Conservation (phyloP, 768 basidiomycete genomes). For the Lenzites betulinus region DNA sequence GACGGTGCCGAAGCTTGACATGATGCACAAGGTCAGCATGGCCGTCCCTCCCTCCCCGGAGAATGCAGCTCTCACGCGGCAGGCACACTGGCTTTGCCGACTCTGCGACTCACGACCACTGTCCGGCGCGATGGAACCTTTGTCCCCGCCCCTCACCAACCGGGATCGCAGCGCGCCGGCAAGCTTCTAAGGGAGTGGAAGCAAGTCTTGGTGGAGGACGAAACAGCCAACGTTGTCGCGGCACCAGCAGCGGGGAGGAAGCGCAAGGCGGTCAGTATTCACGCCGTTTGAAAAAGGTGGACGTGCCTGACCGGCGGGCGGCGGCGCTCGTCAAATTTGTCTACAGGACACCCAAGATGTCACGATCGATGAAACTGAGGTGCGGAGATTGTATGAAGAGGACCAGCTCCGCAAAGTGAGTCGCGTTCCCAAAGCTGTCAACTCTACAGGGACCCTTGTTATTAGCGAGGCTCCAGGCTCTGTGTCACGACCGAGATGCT, state of each 20-base stretch:
- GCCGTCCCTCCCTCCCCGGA: neutral
- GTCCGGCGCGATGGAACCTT: conserved; percentile 7
- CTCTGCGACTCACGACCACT: conserved; percentile 4
- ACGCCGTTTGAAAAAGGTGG: conserved; percentile 1
- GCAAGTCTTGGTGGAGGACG: conserved; percentile 57
- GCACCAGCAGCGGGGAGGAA: conserved; percentile 53
- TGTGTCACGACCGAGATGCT: conserved; percentile 9
- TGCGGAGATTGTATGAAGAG: conserved; percentile 63
- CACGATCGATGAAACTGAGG: conserved; percentile 69
- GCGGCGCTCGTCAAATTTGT: neutral
- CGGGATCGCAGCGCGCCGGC: conserved; percentile 59
- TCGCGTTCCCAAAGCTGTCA: conserved; percentile 7
- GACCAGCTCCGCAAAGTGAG: conserved; percentile 69
- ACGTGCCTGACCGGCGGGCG: conserved; percentile 13
- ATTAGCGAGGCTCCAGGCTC: neutral
- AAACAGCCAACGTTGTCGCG: conserved; percentile 55
- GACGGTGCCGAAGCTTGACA: conserved; percentile 73
- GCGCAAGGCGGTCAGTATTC: conserved; percentile 65
- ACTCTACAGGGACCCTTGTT: conserved; percentile 1
- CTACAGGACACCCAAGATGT: conserved; percentile 47
- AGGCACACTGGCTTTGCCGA: conserved; percentile 11
- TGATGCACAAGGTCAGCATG: conserved; percentile 72
- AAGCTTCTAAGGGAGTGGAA: conserved; percentile 74
- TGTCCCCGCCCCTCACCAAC: neutral
- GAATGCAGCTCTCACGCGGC: conserved; percentile 16